Percentiles rank a stretch among this genome's conserved stretches.
Evolutionary conservation across 1,284 basidiomycete genomes (phyloP).

Genomic region (Butyriboletus appendiculatus): DNA sequence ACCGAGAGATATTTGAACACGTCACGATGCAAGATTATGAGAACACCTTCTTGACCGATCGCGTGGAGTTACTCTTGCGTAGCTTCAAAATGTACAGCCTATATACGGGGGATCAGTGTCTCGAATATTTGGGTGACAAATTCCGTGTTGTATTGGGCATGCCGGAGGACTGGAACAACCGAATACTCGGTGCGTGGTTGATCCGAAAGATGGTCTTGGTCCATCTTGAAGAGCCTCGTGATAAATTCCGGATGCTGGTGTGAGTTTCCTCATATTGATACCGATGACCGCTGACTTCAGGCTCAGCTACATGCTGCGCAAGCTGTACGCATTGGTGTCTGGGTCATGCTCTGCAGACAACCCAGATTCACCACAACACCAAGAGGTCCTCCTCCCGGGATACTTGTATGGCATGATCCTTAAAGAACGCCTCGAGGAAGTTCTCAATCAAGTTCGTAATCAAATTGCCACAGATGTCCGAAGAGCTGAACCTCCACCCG

Average conservation of each 20-base stretch:
- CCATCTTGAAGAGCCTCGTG: constrained; percentile 86
- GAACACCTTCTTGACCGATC: constrained; percentile 97
- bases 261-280: constrained; percentile 35
- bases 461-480: constrained; percentile 79
- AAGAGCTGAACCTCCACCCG: constrained; percentile 69
- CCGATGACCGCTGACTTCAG: constrained; percentile 13
- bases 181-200: constrained; percentile 82
- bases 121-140: constrained; percentile 97
- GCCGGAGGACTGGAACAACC: constrained; percentile 94
- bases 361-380: constrained; percentile 98
- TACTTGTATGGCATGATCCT: constrained; percentile 96
- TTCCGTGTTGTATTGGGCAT: constrained; percentile 91
- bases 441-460: constrained; percentile 72
- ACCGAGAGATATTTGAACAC: constrained; percentile 98
- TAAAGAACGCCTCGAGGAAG: constrained; percentile 96
- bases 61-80: constrained; percentile 95
- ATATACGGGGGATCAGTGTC: constrained; percentile 89
- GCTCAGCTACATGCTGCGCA: constrained; percentile 91
- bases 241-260: constrained; percentile 98
- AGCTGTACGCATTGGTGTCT: constrained; percentile 92
- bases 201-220: constrained; percentile 89
- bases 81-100: constrained; percentile 94
- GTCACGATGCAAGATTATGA: constrained; percentile 97
- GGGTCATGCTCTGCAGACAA: constrained; percentile 94
- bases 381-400: constrained; percentile 96